Evolutionary conservation across 768 basidiomycete genomes (phyloP), one percentile per base, ranked within the genome.

Genomic region (Suillus tomentosus): DNA sequence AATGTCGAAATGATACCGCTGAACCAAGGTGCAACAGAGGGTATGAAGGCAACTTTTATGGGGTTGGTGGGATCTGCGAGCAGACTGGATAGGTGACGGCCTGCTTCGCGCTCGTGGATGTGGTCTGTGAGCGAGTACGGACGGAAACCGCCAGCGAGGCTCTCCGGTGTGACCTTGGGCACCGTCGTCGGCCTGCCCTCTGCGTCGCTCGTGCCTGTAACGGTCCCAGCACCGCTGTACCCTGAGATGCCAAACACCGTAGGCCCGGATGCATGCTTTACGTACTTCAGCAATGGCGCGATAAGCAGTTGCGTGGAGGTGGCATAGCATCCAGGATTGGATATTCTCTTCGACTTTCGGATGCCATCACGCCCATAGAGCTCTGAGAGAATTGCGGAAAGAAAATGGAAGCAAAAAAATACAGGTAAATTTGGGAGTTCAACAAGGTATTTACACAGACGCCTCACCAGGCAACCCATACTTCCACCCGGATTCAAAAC

Each of bases 401-500:
- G 51, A 64, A 62, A 70, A 64, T 50, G 56, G 69, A 73, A 71
- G 66, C 68, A 71, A 65, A 69, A 27, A 68, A 67, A 75, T 74
- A 64, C 77, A 71, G 64, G 67, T 74, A 75, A 74, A 77, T 70
- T 78, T 76, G 68, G 73, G 66, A 72, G 75, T 72, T 74, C 64
- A 74, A 74, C 71, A 67, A 59, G 65, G 81, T 75, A 78, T 57
- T 73, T 70, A 72, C 74, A 77, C 76, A 78, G 79, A 73, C 71
- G 69, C 80, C 95, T 94, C 85, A 99, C 96, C 96, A 77, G 97
- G 97, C 78, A 99, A 87, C 70, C 97, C 97, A 74, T 99, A 99
- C 67, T 92, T 92, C 97, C 97, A 99, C 58, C 85, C 91, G 51
- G 87, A 80, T 82, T 99, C 95, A 76, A 99, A 99, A 68, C 97